These are phyloP conservation scores for Pyrenophora graminea DNA, from an alignment of 2,329 filamentous ascomycete genomes.

Conservation along the genomic window DNA sequence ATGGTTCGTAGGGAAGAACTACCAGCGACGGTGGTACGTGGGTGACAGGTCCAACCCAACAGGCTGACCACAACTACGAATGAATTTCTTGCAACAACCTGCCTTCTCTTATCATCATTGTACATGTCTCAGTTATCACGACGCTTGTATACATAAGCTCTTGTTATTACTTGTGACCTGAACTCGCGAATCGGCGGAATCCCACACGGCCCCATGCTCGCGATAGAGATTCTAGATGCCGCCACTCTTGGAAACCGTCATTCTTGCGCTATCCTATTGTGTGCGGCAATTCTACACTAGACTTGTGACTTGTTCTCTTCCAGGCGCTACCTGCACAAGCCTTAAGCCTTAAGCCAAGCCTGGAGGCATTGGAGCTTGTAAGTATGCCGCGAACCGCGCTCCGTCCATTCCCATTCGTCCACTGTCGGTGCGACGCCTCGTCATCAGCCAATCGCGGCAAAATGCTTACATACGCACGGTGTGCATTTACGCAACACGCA, in stretches of 20 bases:
- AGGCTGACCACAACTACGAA: no score
- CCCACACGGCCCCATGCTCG: no score
- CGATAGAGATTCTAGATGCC: no score
- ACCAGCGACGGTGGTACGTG: no score
- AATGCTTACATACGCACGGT: conserved; percentile 22
- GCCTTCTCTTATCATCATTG: no score
- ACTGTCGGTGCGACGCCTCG: conserved; percentile 24
- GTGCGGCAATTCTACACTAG: neutral
- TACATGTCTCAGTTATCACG: no score
- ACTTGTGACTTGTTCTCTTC: neutral
- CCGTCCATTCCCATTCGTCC: conserved; percentile 21
- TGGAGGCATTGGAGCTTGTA: conserved; percentile 3
- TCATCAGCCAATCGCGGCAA: conserved; percentile 8
- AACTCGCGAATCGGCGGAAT: no score
- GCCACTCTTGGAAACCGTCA: neutral
- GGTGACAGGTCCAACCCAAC: no score
- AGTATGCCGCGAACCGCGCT: neutral
- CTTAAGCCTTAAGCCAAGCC: conserved; percentile 10
- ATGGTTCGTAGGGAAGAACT: no score
- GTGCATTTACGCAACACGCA: neutral
- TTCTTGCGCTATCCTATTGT: neutral
- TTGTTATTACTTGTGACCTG: no score
- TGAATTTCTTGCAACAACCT: no score
- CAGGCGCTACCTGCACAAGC: conserved; percentile 3
- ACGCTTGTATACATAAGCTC: no score